Base-by-base conservation (phyloP, 495 filamentous ascomycete species). In the Filosporella fistucella region DNA sequence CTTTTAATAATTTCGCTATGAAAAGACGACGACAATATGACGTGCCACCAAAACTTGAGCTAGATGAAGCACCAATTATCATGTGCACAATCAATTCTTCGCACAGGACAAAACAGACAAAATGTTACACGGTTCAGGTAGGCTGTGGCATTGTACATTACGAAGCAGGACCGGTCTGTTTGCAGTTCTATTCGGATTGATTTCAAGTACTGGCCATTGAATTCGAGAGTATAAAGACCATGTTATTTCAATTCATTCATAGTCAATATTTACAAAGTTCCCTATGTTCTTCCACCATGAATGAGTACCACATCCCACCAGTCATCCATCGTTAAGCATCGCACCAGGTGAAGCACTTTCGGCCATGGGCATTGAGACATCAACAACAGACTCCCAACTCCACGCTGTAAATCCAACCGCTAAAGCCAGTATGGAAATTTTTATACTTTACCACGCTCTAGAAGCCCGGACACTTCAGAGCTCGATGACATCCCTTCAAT, bases 271-370 rank as follows among this genome's bases (percentile, higher is more conserved):
- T 55, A 51, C 46, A 55, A 50, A 36, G 14, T 50, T 28, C 36
- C 32, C n/a, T n/a, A n/a, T n/a, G n/a, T n/a, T n/a, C n/a, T n/a
- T n/a, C n/a, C n/a, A n/a, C n/a, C n/a, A n/a, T n/a, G n/a, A n/a
- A n/a, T n/a, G n/a, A n/a, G n/a, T n/a, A n/a, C n/a, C n/a, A n/a
- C n/a, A n/a, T n/a, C n/a, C n/a, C n/a, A 47, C 30, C 36, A 52
- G 47, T 51, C 49, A 47, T 57, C 47, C 55, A 63, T 34, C 54
- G 51, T 57, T 41, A 55, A 58, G 50, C 52, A 53, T 52, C 42
- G 52, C 56, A 59, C 56, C 56, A 56, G 55, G 54, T 57, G 58
- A 60, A 60, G 58, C 58, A 60, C 58, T 60, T 57, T 60, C 58
- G 50, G 58, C 54, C 58, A 40, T 57, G 58, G 54, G 54, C 54